Evolutionary conservation across 345 rosid genomes (phyloP).

Genomic region (Eucalyptus coolabah): DNA sequence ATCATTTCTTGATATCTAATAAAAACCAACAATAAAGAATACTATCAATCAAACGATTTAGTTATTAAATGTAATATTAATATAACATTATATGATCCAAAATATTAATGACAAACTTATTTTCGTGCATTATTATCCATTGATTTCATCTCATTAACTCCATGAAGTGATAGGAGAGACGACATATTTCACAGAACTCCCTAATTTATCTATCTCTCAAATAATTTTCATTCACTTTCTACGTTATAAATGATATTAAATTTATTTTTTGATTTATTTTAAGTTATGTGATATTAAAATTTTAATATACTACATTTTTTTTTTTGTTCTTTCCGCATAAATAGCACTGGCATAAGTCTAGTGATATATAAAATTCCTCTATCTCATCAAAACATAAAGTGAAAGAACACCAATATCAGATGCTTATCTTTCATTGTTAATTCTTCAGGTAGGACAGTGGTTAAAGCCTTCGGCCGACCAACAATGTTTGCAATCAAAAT

Average conservation of each 20-base stretch:
- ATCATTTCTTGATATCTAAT: too few relatives aligned
- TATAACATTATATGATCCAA: not conserved
- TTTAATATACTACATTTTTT: fast-evolving
- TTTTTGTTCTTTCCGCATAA: not conserved
- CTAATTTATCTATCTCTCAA: too few relatives aligned
- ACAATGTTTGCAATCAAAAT: not conserved
- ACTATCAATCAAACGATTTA: not conserved
- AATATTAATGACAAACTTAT: too few relatives aligned
- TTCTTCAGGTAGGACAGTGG: not conserved
- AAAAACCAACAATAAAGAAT: too few relatives aligned
- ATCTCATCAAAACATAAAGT: not conserved
- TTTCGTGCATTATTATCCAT: not conserved
- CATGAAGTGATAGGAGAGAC: fast-evolving
- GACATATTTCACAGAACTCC: not conserved
- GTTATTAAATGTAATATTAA: too few relatives aligned
- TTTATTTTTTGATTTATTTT: too few relatives aligned
- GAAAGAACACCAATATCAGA: not conserved
- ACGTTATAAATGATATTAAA: too few relatives aligned
- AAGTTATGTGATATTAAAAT: not conserved
- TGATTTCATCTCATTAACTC: not conserved
- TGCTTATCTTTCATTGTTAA: not conserved
- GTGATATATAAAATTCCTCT: not conserved
- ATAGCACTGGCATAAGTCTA: not conserved
- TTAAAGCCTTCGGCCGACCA: not conserved
- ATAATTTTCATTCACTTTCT: too few relatives aligned